phyloP scores from a whole-genome alignment of 2,329 filamentous ascomycete species.

The Cercospora nicotianae region DNA sequence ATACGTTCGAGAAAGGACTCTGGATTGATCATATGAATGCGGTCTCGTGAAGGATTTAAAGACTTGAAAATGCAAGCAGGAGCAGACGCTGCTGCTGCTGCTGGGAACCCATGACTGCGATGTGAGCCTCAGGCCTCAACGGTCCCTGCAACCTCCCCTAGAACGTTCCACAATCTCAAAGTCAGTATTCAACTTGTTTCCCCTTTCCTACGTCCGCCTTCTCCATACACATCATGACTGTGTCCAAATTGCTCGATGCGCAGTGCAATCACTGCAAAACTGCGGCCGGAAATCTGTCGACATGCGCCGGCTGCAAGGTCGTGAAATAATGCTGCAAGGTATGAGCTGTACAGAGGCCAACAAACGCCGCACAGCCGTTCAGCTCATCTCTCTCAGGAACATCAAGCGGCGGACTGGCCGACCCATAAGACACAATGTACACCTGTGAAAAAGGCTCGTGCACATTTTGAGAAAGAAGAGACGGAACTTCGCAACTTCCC shows the following conservation, averaged over 20 bases:
- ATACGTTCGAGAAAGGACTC: background rate
- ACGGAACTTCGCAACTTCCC: background rate
- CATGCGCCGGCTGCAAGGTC: background rate
- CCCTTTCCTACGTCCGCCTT: background rate
- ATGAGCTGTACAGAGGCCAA: background rate
- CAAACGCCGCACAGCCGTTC: background rate
- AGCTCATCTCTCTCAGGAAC: background rate
- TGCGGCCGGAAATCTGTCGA: background rate
- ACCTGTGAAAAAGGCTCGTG: background rate
- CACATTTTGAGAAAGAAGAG: background rate
- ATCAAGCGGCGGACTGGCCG: background rate
- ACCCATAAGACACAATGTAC: background rate
- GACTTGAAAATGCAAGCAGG: background rate
- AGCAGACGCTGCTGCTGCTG: background rate
- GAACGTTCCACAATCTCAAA: background rate
- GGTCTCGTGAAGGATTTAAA: background rate
- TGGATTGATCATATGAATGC: background rate
- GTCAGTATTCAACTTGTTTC: background rate
- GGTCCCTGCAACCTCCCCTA: background rate
- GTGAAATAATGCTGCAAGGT: background rate
- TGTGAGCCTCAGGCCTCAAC: background rate
- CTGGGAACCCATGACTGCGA: background rate
- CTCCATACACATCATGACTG: background rate
- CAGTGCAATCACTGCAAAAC: slow-evolving; percentile 1
- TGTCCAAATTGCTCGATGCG: background rate